phyloP scores from a whole-genome alignment of 2,329 filamentous ascomycete genomes.

The Xylaria sp. region DNA sequence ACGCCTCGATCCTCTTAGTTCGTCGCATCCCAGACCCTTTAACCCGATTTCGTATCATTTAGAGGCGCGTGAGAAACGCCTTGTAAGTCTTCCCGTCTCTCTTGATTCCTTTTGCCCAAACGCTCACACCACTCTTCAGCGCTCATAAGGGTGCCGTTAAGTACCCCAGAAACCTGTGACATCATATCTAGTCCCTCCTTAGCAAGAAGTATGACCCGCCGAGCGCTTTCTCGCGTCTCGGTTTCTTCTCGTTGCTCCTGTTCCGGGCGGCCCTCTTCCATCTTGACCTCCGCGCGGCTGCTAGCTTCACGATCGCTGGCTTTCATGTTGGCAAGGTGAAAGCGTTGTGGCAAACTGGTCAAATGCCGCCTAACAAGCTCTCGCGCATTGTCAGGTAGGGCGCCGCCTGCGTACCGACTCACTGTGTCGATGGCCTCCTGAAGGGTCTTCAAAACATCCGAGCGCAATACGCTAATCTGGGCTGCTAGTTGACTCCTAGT shows the following conservation, averaged over 20 bases:
- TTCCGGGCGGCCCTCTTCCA: constrained; percentile 53
- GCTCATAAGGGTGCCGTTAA: constrained; percentile 88
- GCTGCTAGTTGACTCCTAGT: constrained; percentile 64
- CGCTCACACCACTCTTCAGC: constrained; percentile 92
- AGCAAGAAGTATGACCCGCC: constrained; percentile 84
- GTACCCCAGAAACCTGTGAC: constrained; percentile 85
- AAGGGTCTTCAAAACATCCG: constrained; percentile 80
- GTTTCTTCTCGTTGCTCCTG: constrained; percentile 56
- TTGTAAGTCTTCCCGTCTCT: constrained; percentile 47
- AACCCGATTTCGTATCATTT: constrained; percentile 45
- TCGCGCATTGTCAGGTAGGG: constrained; percentile 87
- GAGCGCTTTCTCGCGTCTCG: constrained; percentile 68
- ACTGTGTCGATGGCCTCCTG: constrained; percentile 86
- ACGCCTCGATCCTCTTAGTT: constrained; percentile 16
- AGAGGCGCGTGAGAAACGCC: constrained; percentile 37
- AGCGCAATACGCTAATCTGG: constrained; percentile 73
- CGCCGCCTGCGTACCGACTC: constrained; percentile 89
- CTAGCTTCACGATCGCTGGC: constrained; percentile 48
- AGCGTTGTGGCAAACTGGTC: constrained; percentile 84
- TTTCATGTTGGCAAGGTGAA: constrained; percentile 74
- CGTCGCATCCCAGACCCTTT: constrained; percentile 25
- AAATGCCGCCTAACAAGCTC: constrained; percentile 85
- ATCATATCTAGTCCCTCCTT: constrained; percentile 95
- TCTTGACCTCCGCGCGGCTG: constrained; percentile 42
- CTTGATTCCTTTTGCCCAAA: constrained; percentile 65